Conservation (phyloP, 768 basidiomycete species). For the Mrakia blollopis region DNA sequence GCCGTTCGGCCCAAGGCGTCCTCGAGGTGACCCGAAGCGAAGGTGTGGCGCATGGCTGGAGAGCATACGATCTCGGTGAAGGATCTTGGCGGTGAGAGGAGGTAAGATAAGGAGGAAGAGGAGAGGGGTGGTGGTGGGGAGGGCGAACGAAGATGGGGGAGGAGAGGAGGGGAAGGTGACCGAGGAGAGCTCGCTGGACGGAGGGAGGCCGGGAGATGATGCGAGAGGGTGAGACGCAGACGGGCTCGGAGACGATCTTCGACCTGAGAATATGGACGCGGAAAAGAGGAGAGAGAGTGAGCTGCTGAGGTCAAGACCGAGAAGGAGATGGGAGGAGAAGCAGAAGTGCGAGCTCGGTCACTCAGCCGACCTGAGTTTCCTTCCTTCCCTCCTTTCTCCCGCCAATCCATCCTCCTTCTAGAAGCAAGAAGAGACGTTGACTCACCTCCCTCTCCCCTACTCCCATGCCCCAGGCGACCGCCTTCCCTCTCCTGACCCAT, state of each 20-base stretch:
- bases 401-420: too few relatives aligned
- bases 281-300: not conserved
- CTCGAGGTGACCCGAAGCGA: constrained; percentile 69
- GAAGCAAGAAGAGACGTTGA: not conserved
- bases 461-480: constrained; percentile 74
- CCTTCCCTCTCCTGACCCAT: constrained; percentile 77
- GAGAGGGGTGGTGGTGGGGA: constrained; percentile 74
- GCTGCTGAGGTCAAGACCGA: not conserved
- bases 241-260: constrained; percentile 29
- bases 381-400: not conserved
- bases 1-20: constrained; percentile 72
- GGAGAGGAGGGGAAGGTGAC: constrained; percentile 25
- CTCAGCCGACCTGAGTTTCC: not conserved
- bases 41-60: constrained; percentile 74
- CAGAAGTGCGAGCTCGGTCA: not conserved
- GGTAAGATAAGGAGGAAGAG: constrained; percentile 47
- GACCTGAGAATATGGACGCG: constrained; percentile 14
- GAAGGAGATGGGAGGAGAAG: not conserved
- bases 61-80: constrained; percentile 84
- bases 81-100: constrained; percentile 55
- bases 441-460: constrained; percentile 84
- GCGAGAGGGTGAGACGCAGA: constrained; percentile 28
- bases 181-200: constrained; percentile 10
- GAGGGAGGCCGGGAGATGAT: constrained; percentile 24
- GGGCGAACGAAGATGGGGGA: constrained; percentile 62